Evolutionary conservation across 495 filamentous ascomycete species (phyloP), one percentile per base, ranked within the genome.

Genomic region (Endocarpon pusillum): DNA sequence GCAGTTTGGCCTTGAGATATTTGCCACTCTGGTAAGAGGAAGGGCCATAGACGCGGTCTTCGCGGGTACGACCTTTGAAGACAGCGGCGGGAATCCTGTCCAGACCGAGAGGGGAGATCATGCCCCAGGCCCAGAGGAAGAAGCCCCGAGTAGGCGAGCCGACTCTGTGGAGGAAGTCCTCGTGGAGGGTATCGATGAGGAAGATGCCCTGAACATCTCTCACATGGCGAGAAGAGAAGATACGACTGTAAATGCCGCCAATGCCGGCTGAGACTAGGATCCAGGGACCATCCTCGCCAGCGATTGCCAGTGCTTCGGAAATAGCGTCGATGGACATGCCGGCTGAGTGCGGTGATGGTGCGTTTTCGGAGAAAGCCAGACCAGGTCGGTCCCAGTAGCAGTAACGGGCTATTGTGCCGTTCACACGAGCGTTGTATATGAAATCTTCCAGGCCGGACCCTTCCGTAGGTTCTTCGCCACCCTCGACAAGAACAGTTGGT

Each of bases 381-480:
- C 89, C 89, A 1, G 89, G 89, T 15, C 89, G 78, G 46, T 97
- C 89, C 58, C 81, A 91, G 54, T 92, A 94, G 60, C 89, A 97
- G 55, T 89, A 97, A 29, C 86, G 75, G 32, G 55, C 49, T 39
- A 97, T 89, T 19, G 71, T 75, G 18, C 81, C 78, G 36, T 82
- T 80, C 21, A 62, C 55, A 38, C 78, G 66, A 0, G 75, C 69
- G 39, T 67, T 59, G 38, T 67, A 56, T 12, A 69, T 55, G 54
- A 91, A 78, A 20, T 73, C 70, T 53, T 79, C 75, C 32, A 94
- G 55, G 12, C 69, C 65, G 12, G 48, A 49, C 44, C 71, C 58
- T 54, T 93, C 81, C n/a, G 79, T 73, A 0, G 89, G 73, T 3
- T 66, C 58, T 42, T 83, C 77, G 9, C 79, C 84, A 5, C 72